Evolutionary conservation across 108 stramenopile species (phyloP).

Genomic region (Fistulifera pelliculosa): DNA sequence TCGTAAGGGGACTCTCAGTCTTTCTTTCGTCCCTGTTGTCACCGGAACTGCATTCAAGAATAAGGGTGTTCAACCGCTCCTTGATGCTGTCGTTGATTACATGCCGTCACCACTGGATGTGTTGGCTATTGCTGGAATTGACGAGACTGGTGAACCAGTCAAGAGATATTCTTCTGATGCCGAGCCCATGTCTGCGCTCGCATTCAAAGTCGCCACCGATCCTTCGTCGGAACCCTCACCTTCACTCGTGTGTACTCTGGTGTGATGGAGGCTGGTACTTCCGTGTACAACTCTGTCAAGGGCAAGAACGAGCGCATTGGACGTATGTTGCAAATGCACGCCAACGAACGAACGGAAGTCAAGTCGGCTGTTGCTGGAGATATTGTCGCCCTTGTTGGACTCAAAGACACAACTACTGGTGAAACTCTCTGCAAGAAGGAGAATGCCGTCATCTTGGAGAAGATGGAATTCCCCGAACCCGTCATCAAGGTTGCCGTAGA

Average conservation of each 20-base stretch:
- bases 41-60: slow-evolving; percentile 98
- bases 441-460: slow-evolving; percentile 81
- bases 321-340: slow-evolving; percentile 96
- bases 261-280: slow-evolving; percentile 79
- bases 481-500: slow-evolving; percentile 98
- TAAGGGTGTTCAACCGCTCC: slow-evolving; percentile 95
- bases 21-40: slow-evolving; percentile 84
- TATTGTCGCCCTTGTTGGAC: slow-evolving; percentile 91
- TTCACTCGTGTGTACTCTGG: slow-evolving; percentile 98
- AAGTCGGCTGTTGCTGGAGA: slow-evolving; percentile 92
- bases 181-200: slow-evolving; percentile 86
- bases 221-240: slow-evolving; percentile 87
- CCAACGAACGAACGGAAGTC: slow-evolving; percentile 92
- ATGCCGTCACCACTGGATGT: slow-evolving; percentile 97
- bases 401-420: slow-evolving; percentile 95
- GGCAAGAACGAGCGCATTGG: slow-evolving; percentile 96
- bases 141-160: slow-evolving; percentile 58
- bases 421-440: slow-evolving; percentile 89
- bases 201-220: slow-evolving; percentile 98
- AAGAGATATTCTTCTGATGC: slow-evolving; percentile 76
- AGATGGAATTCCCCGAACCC: slow-evolving; percentile 99
- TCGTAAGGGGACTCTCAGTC: slow-evolving; percentile 85
- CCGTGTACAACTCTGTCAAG: slow-evolving; percentile 96
- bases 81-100: slow-evolving; percentile 96
- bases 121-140: slow-evolving; percentile 84